phyloP scores from a whole-genome alignment of 305 asterid species.

The Nicotiana rustica region DNA sequence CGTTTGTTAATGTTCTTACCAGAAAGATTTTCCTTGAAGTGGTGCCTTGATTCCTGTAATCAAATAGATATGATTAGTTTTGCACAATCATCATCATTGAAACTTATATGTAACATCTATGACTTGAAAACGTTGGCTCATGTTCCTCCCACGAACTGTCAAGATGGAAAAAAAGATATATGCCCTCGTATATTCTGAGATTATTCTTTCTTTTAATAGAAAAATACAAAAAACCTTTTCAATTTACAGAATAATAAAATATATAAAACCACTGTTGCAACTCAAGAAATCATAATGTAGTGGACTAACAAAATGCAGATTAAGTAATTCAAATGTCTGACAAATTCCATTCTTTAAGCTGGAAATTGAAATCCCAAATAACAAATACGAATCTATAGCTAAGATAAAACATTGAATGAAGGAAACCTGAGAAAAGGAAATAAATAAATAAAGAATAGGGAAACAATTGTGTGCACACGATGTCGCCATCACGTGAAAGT shows the following conservation, averaged over 20 bases:
- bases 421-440: too few species aligned
- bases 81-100: too few species aligned
- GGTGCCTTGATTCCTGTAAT: too few species aligned
- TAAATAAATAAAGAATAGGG: too few species aligned
- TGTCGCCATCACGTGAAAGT: too few species aligned
- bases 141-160: constrained; percentile 18
- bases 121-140: neutral
- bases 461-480: too few species aligned
- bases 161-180: neutral
- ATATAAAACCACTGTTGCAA: neutral
- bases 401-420: too few species aligned
- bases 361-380: neutral
- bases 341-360: neutral
- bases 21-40: too few species aligned
- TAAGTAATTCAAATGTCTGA: neutral
- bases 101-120: neutral
- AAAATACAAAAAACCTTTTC: neutral
- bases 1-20: too few species aligned
- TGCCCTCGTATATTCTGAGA: constrained; percentile 8
- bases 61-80: too few species aligned
- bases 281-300: too few species aligned
- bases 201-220: constrained; percentile 18
- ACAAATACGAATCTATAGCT: too few species aligned
- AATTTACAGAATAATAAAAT: neutral
- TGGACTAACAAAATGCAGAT: neutral